phyloP scores from a whole-genome alignment of 352 stramenopile genomes.

The Pythium phragmiticola region DNA sequence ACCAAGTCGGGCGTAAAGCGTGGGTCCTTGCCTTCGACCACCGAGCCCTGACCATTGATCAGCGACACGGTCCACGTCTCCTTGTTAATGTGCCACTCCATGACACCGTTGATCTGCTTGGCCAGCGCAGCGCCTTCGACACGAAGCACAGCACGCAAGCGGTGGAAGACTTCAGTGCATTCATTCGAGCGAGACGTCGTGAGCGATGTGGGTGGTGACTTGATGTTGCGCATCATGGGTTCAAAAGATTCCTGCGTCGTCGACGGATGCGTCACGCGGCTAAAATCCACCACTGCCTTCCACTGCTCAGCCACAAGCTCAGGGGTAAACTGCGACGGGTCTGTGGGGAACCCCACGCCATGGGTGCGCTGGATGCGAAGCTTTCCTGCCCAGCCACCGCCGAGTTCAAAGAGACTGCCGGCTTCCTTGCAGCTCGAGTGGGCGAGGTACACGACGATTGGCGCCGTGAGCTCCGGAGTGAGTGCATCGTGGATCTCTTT shows the following conservation, averaged over 20 bases:
- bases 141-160: slow-evolving; percentile 44
- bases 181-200: slow-evolving; percentile 53
- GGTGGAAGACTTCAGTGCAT: slow-evolving; percentile 59
- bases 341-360: slow-evolving; percentile 64
- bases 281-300: slow-evolving; percentile 62
- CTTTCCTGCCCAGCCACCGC: slow-evolving; percentile 65
- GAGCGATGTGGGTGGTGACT: slow-evolving; percentile 46
- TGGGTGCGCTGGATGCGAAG: slow-evolving; percentile 66
- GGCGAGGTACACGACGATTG: slow-evolving; percentile 65
- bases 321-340: slow-evolving; percentile 52
- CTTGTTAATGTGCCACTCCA: slow-evolving; percentile 75
- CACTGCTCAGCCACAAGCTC: slow-evolving; percentile 71
- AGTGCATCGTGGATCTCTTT: slow-evolving; percentile 55
- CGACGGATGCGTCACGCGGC: slow-evolving; percentile 59
- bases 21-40: slow-evolving; percentile 49
- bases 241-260: slow-evolving; percentile 76
- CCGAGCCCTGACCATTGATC: slow-evolving; percentile 43
- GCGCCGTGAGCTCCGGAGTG: slow-evolving; percentile 60
- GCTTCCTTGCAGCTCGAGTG: slow-evolving; percentile 54
- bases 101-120: slow-evolving; percentile 60
- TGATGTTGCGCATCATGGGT: slow-evolving; percentile 73
- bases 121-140: slow-evolving; percentile 39
- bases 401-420: slow-evolving; percentile 58
- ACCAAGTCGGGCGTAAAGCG: slow-evolving; percentile 53
- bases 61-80: slow-evolving; percentile 64